phyloP scores from a whole-genome alignment of 345 rosid species.

The Aquilaria yunnanensis region DNA sequence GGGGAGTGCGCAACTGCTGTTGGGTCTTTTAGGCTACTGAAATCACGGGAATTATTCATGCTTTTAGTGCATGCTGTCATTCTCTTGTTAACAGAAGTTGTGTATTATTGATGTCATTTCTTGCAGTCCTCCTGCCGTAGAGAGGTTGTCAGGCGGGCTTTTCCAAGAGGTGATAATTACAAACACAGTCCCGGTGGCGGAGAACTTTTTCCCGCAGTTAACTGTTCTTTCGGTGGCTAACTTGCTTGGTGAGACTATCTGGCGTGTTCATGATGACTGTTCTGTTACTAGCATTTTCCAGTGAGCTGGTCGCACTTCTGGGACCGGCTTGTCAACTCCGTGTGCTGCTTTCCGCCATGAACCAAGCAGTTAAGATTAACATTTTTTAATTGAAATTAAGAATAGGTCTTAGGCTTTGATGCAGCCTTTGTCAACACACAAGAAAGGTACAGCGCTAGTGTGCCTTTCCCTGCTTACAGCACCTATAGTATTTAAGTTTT shows the following conservation, averaged over 20 bases:
- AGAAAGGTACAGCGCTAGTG: not conserved
- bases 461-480: not conserved
- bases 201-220: slow-evolving; percentile 75
- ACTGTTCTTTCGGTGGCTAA: slow-evolving; percentile 76
- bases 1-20: too few species aligned
- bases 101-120: not conserved
- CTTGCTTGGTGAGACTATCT: slow-evolving; percentile 76
- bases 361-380: not conserved
- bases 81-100: too few species aligned
- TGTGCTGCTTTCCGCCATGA: not conserved
- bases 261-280: slow-evolving; percentile 88
- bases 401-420: slow-evolving; percentile 9
- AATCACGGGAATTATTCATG: not conserved
- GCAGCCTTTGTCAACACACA: too few species aligned
- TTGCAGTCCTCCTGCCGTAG: slow-evolving; percentile 73
- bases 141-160: slow-evolving; percentile 71
- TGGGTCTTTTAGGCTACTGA: too few species aligned
- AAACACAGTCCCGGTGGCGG: slow-evolving; percentile 64
- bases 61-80: not conserved
- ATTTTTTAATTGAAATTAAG: not conserved
- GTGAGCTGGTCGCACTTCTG: slow-evolving; percentile 14
- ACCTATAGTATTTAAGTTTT: not conserved
- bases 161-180: slow-evolving; percentile 81
- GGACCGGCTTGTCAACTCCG: not conserved
- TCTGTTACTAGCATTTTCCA: slow-evolving; percentile 69